Evolutionary conservation across 2,329 filamentous ascomycete species (phyloP).

Genomic region (Cordyceps cicadae): DNA sequence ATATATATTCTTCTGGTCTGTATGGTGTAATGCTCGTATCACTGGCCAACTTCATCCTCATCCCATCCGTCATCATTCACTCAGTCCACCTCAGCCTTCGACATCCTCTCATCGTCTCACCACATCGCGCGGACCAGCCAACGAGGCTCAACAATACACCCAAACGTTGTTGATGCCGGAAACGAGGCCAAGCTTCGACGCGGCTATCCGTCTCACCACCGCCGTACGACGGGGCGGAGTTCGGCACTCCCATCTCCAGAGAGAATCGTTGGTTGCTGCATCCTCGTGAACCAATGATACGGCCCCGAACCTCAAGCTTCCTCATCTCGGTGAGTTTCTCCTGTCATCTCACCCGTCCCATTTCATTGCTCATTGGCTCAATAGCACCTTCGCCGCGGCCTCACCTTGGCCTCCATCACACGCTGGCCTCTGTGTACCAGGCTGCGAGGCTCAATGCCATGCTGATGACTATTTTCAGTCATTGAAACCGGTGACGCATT

Average conservation of each 20-base stretch:
- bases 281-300: neutral
- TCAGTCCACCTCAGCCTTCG: neutral
- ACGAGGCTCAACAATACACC: neutral
- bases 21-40: no score
- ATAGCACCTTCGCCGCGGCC: neutral
- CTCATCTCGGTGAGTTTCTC: neutral
- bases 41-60: no score
- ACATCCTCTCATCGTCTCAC: neutral
- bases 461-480: neutral
- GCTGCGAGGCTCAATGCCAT: neutral
- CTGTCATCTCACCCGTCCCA: neutral
- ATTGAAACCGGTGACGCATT: neutral
- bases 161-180: neutral
- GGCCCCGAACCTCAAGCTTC: neutral
- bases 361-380: neutral
- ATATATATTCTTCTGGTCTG: neutral
- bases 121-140: neutral
- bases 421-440: neutral
- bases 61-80: no score
- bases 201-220: neutral
- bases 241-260: neutral
- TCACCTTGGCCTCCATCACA: neutral
- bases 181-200: neutral
- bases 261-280: neutral
- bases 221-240: constrained; percentile 4